Evolutionary conservation across 2,329 filamentous ascomycete species (phyloP).

Genomic region (Arthrobotrys iridis): DNA sequence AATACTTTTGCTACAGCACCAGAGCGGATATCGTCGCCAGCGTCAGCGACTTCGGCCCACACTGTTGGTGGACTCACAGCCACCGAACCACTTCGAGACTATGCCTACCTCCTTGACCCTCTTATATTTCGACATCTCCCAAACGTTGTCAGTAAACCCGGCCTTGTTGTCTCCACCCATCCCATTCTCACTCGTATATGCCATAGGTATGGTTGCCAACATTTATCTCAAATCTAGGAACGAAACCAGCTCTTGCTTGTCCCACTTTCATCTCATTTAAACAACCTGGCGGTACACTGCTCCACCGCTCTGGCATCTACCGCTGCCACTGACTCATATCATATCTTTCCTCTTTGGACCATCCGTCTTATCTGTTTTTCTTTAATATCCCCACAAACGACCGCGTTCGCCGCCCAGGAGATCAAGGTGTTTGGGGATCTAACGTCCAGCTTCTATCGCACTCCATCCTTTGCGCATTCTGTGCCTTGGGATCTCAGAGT

Average conservation of each 20-base stretch:
- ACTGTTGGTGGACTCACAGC: constrained; percentile 29
- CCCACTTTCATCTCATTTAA: constrained; percentile 78
- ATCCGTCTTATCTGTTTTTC: constrained; percentile 71
- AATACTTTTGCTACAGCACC: constrained; percentile 43
- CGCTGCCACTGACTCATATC: constrained; percentile 62
- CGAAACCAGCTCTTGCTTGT: constrained; percentile 75
- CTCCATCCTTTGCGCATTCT: constrained; percentile 70
- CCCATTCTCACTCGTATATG: constrained; percentile 63
- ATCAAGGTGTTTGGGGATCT: constrained; percentile 72
- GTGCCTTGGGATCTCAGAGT: constrained; percentile 89
- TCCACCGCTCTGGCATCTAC: constrained; percentile 61
- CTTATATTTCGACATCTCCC: constrained; percentile 45
- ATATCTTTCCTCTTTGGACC: constrained; percentile 60
- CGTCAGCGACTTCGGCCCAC: constrained; percentile 33
- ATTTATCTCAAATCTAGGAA: constrained; percentile 67
- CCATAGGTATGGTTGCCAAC: constrained; percentile 34
- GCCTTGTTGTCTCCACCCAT: neutral
- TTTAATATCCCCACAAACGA: constrained; percentile 56
- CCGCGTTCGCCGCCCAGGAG: constrained; percentile 69
- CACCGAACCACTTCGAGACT: constrained; percentile 41
- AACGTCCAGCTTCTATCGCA: constrained; percentile 68
- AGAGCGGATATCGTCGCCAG: constrained; percentile 38
- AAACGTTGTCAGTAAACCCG: constrained; percentile 34
- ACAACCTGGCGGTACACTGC: constrained; percentile 77
- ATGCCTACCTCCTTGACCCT: constrained; percentile 47